These are phyloP conservation scores for Parastagonospora nodorum DNA, from an alignment of 2,329 filamentous ascomycete species.

Conservation along the genomic window DNA sequence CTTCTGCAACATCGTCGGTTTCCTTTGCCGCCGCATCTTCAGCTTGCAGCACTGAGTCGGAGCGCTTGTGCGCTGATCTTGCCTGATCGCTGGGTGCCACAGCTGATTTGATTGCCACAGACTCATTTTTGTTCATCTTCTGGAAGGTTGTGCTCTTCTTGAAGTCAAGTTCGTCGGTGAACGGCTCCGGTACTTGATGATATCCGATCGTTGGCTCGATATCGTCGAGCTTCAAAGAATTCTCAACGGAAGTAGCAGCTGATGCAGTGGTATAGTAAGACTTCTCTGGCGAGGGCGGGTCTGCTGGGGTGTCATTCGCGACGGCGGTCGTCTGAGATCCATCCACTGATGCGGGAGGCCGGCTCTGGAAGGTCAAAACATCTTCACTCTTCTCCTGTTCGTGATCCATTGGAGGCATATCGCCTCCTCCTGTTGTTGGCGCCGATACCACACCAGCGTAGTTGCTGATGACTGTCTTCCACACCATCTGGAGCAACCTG, in stretches of 20 bases:
- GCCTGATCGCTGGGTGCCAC: not conserved
- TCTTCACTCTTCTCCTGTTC: not conserved
- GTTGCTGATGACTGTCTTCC: constrained; percentile 34
- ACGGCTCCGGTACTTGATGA: constrained; percentile 12
- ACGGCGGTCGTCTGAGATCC: not conserved
- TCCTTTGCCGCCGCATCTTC: not conserved
- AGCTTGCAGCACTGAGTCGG: constrained; percentile 21
- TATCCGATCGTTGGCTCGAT: constrained; percentile 5
- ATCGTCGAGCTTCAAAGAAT: not conserved
- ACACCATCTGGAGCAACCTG: constrained; percentile 31
- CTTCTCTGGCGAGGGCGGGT: not conserved
- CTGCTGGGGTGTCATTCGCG: not conserved
- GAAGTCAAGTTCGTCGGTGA: constrained; percentile 21
- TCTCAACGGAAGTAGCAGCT: not conserved
- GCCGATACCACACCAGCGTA: constrained; percentile 6
- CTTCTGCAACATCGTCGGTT: not conserved
- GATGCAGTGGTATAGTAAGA: not conserved
- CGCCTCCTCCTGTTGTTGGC: not conserved
- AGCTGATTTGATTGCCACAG: not conserved
- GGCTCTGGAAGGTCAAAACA: not conserved
- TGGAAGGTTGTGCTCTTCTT: constrained; percentile 20
- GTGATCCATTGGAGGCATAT: not conserved
- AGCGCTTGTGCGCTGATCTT: constrained; percentile 6
- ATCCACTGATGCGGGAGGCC: not conserved
- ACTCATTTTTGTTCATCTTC: constrained; percentile 12